Evolutionary conservation across 2,329 filamentous ascomycete genomes (phyloP).

Genomic region (Cryoendolithus antarcticus): DNA sequence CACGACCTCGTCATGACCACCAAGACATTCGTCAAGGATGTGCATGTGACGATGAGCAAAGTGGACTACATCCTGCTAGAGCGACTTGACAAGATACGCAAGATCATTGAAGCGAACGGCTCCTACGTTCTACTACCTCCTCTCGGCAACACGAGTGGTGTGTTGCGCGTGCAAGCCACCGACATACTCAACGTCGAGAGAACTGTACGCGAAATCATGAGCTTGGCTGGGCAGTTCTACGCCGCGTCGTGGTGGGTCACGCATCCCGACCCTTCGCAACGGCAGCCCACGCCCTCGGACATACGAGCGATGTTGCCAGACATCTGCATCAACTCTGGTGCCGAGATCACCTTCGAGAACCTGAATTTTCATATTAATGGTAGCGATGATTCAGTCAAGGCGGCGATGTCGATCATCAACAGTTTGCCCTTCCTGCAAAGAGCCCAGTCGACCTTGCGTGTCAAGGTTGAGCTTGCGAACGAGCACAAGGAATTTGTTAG

Average conservation of each 20-base stretch:
- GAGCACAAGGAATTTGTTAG: conserved; percentile 99
- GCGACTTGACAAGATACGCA: conserved; percentile 88
- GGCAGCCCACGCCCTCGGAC: conserved; percentile 51
- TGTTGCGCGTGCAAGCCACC: conserved; percentile 81
- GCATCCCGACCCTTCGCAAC: conserved; percentile 56
- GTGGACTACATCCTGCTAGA: conserved; percentile 88
- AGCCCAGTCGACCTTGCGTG: conserved; percentile 81
- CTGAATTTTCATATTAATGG: conserved; percentile 88
- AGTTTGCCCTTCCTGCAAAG: conserved; percentile 81
- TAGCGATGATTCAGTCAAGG: conserved; percentile 91
- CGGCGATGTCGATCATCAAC: conserved; percentile 85
- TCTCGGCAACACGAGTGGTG: conserved; percentile 69
- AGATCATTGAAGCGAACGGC: conserved; percentile 93
- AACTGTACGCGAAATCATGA: conserved; percentile 92
- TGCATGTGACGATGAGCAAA: conserved; percentile 78
- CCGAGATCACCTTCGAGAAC: conserved; percentile 89
- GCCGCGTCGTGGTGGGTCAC: conserved; percentile 93
- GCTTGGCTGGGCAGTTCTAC: conserved; percentile 91
- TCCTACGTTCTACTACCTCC: conserved; percentile 89
- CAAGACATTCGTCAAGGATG: conserved; percentile 73
- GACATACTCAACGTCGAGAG: conserved; percentile 91
- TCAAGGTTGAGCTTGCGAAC: conserved; percentile 97
- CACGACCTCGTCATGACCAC: conserved; percentile 71
- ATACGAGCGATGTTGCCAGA: conserved; percentile 85
- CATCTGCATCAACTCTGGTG: conserved; percentile 91